Percentiles rank a stretch among this genome's conserved stretches.
phyloP scores from a whole-genome alignment of 352 stramenopile genomes.

The Pythium vanterpoolii region DNA sequence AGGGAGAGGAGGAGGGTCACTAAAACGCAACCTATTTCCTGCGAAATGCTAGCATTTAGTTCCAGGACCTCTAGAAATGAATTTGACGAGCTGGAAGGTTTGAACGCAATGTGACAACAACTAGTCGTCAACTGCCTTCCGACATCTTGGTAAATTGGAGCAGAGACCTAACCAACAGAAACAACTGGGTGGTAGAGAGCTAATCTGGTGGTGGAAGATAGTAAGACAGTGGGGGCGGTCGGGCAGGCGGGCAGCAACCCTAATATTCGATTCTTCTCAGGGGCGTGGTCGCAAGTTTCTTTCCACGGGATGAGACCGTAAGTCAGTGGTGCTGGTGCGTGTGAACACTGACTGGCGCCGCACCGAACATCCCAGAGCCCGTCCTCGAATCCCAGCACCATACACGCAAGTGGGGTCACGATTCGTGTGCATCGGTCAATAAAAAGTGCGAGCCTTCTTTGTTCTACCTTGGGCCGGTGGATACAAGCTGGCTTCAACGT shows the following conservation, averaged over 20 bases:
- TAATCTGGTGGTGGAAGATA: not conserved
- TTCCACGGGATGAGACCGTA: not conserved
- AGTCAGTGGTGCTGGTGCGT: not conserved
- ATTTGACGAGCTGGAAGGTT: not conserved
- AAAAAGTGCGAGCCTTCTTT: not conserved
- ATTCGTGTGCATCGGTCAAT: too few relatives aligned
- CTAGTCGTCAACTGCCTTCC: not conserved
- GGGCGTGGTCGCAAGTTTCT: not conserved
- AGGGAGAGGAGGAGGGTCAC: not conserved
- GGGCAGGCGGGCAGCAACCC: too few relatives aligned
- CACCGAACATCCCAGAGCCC: not conserved
- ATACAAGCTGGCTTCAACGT: not conserved
- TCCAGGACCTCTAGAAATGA: not conserved
- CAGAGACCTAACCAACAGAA: not conserved
- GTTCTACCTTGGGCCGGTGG: not conserved
- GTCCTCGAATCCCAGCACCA: too few relatives aligned
- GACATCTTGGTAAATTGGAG: not conserved
- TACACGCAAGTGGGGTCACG: not conserved
- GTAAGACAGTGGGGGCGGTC: too few relatives aligned
- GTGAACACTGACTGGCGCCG: not conserved
- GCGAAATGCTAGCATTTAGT: not conserved
- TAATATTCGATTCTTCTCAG: not conserved
- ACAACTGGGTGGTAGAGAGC: not conserved
- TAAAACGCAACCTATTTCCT: not conserved
- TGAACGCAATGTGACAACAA: not conserved